Percentiles rank a stretch among this genome's conserved stretches.
phyloP scores from a whole-genome alignment of 2,329 filamentous ascomycete species.

The Alternaria arbusti region DNA sequence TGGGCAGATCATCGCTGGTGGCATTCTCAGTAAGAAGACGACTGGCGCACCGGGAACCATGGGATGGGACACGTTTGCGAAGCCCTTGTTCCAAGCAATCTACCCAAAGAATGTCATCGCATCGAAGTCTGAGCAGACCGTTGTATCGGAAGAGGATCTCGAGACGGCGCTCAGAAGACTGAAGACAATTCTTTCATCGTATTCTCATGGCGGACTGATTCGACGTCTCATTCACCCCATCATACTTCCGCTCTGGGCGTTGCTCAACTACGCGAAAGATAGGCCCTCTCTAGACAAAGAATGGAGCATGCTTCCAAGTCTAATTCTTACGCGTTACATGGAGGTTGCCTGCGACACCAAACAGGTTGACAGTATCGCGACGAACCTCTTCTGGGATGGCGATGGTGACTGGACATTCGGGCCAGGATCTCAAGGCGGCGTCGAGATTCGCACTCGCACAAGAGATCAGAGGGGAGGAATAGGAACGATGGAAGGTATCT shows the following conservation, averaged over 20 bases:
- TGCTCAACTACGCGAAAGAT: constrained; percentile 60
- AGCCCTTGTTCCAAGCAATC: constrained; percentile 62
- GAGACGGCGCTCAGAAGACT: constrained; percentile 62
- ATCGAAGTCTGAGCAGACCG: constrained; percentile 47
- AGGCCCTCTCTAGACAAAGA: constrained; percentile 32
- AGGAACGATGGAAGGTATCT: constrained; percentile 69
- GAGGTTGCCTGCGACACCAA: constrained; percentile 61
- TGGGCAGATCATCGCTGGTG: constrained; percentile 69
- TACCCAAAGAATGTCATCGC: constrained; percentile 48
- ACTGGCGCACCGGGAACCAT: constrained; percentile 67
- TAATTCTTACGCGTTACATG: constrained; percentile 56
- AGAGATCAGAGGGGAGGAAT: constrained; percentile 76
- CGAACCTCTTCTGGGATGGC: constrained; percentile 64
- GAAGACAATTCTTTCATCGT: constrained; percentile 64
- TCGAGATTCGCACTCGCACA: constrained; percentile 66
- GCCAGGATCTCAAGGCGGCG: constrained; percentile 52
- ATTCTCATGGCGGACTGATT: constrained; percentile 70
- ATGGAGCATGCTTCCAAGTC: constrained; percentile 32
- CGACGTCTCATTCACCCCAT: constrained; percentile 66
- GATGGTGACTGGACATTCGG: constrained; percentile 62
- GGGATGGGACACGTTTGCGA: constrained; percentile 69
- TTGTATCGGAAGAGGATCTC: constrained; percentile 59
- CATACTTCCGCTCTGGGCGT: constrained; percentile 67
- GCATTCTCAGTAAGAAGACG: constrained; percentile 68
- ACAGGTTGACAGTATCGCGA: constrained; percentile 58